These are phyloP conservation scores for Emericellopsis cladophorae DNA, from an alignment of 2,329 filamentous ascomycete genomes.

Conservation along the genomic window DNA sequence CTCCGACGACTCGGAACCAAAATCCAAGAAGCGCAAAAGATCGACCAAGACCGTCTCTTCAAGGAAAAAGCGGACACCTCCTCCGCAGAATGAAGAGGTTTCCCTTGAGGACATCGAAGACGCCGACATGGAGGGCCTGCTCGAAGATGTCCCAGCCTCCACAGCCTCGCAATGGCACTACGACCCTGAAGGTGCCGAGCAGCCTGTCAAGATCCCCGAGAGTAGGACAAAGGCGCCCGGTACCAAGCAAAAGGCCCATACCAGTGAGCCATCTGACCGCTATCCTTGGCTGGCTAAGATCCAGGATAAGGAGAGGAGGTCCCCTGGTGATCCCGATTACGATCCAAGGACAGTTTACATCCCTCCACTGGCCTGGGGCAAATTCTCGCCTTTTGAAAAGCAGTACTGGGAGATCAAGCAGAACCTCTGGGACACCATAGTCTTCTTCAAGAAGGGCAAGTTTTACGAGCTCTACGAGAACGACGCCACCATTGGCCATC, in stretches of 20 bases:
- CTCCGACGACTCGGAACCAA: constrained; percentile 66
- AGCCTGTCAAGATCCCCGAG: constrained; percentile 20
- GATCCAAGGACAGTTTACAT: constrained; percentile 87
- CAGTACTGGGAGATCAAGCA: constrained; percentile 99
- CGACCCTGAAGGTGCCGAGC: constrained; percentile 32
- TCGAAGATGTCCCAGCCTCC: constrained; percentile 38
- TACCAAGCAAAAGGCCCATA: constrained; percentile 57
- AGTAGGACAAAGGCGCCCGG: constrained; percentile 18
- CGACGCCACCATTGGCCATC: constrained; percentile 90
- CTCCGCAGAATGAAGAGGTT: constrained; percentile 6
- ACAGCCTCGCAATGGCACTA: constrained; percentile 75
- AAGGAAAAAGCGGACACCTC: constrained; percentile 49
- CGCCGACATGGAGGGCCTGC: constrained; percentile 39
- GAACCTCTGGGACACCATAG: constrained; percentile 92
- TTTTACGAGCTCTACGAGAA: constrained; percentile 99
- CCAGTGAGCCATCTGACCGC: constrained; percentile 70
- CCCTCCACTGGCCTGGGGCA: constrained; percentile 63
- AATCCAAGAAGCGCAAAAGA: constrained; percentile 67
- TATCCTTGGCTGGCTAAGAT: constrained; percentile 86
- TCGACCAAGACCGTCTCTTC: constrained; percentile 34
- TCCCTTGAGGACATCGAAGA: constrained; percentile 25
- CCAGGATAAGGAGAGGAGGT: constrained; percentile 71
- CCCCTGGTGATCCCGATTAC: constrained; percentile 71
- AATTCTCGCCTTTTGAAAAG: constrained; percentile 90
- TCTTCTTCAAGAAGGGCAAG: constrained; percentile 99